Conservation (phyloP, 257 asterid species). For the Solanum ossicruentum region DNA sequence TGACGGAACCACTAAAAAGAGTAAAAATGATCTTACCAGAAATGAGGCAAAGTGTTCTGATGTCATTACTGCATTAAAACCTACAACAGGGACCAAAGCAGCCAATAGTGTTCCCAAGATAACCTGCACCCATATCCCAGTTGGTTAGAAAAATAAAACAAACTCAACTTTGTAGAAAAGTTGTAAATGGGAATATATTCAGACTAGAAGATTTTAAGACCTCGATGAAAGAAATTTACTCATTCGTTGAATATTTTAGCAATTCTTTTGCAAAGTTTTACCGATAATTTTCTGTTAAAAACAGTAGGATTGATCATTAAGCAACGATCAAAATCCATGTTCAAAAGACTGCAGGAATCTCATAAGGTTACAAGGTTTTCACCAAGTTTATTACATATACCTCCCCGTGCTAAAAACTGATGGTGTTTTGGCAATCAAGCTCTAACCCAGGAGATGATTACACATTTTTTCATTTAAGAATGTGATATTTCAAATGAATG, state of each 20-base stretch:
- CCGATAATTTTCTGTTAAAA: not conserved
- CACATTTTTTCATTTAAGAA: not conserved
- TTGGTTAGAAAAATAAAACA: not conserved
- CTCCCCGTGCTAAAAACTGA: not conserved
- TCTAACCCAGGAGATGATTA: not conserved
- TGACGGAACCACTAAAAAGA: not conserved
- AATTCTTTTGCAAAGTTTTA: not conserved
- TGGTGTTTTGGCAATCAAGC: not conserved
- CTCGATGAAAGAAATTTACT: not conserved
- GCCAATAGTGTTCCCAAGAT: slow-evolving; percentile 88
- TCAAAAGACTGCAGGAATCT: not conserved
- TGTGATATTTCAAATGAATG: not conserved
- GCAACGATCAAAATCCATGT: not conserved
- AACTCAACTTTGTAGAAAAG: not conserved
- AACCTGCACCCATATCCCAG: slow-evolving; percentile 37
- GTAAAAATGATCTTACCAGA: slow-evolving; percentile 42
- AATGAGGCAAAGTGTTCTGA: slow-evolving; percentile 98
- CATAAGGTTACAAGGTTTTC: not conserved
- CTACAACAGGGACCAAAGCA: slow-evolving; percentile 94
- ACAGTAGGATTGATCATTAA: not conserved
- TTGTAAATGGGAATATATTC: not conserved
- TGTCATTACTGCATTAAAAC: slow-evolving; percentile 96
- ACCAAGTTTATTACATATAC: not conserved
- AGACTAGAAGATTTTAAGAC: not conserved
- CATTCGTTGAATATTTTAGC: not conserved